Evolutionary conservation across 768 basidiomycete genomes (phyloP).

Genomic region (Agrocybe chaxingu): DNA sequence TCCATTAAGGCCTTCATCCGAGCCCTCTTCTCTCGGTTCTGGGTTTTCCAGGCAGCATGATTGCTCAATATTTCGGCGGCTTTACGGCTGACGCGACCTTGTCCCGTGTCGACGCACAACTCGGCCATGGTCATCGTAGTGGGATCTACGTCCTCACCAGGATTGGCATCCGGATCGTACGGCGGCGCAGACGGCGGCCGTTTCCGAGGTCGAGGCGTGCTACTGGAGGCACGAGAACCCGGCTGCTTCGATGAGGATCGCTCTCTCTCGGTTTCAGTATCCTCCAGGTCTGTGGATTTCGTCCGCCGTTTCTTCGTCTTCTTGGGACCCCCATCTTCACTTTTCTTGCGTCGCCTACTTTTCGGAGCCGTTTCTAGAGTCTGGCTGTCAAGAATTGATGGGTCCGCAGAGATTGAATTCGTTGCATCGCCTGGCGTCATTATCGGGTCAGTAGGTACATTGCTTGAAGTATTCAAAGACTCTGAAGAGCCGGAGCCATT

Average conservation of each 20-base stretch:
- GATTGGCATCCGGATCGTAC: conserved; percentile 57
- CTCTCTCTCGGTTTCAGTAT: conserved; percentile 10
- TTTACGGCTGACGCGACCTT: conserved; percentile 77
- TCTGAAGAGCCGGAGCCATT: no score
- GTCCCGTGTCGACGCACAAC: conserved; percentile 74
- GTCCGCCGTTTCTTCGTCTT: conserved; percentile 13
- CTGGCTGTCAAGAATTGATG: not conserved
- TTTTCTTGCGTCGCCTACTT: conserved; percentile 2
- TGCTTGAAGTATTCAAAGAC: no score
- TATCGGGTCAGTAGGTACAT: not conserved
- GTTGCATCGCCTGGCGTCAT: not conserved
- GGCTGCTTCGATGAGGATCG: conserved; percentile 9
- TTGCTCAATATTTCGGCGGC: conserved; percentile 69
- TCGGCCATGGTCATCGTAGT: conserved; percentile 80
- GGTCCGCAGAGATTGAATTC: not conserved
- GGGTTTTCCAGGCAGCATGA: conserved; percentile 68
- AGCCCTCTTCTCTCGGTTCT: conserved; percentile 63
- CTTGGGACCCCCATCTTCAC: conserved; percentile 1
- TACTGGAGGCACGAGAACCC: conserved; percentile 19
- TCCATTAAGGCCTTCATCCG: conserved; percentile 65
- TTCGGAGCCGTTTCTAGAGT: not conserved
- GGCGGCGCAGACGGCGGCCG: conserved; percentile 49
- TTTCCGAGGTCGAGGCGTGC: conserved; percentile 33
- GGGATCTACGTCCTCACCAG: conserved; percentile 80
- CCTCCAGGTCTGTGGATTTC: conserved; percentile 6